A percentile compares a stretch with the other conserved stretches of the same genome.
Conservation (phyloP, 805 yeast species). For the Jamesozyma jinghongensis region DNA sequence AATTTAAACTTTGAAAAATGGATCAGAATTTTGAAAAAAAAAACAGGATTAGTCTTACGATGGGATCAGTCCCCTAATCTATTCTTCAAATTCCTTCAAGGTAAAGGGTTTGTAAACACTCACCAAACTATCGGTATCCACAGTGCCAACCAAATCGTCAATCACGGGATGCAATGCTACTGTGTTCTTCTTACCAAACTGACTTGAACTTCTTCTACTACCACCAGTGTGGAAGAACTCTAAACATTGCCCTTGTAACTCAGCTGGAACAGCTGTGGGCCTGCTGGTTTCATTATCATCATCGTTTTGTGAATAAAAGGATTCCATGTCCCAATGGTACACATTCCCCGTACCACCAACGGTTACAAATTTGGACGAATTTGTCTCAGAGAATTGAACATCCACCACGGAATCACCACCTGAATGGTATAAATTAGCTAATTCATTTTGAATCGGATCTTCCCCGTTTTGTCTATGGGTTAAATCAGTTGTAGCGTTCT, state of each 20-base stretch:
- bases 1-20: neutral
- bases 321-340: constrained; percentile 32
- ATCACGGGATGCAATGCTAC: constrained; percentile 26
- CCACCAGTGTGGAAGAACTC: constrained; percentile 27
- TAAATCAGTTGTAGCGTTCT: constrained; percentile 19
- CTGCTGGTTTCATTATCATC: constrained; percentile 35
- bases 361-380: constrained; percentile 25
- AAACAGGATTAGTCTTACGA: neutral
- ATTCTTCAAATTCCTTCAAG: constrained; percentile 3
- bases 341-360: constrained; percentile 29
- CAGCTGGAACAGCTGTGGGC: constrained; percentile 29
- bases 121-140: constrained; percentile 22
- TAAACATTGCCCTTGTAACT: constrained; percentile 23
- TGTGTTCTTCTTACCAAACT: constrained; percentile 16
- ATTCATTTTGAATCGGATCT: constrained; percentile 23
- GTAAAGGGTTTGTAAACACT: constrained; percentile 23
- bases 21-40: neutral
- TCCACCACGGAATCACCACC: constrained; percentile 29
- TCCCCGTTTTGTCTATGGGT: constrained; percentile 23
- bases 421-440: constrained; percentile 22
- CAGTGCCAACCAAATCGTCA: constrained; percentile 21
- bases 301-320: constrained; percentile 35
- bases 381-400: constrained; percentile 24
- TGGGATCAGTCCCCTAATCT: neutral
- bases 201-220: constrained; percentile 15